Evolutionary conservation across 202 grass and related monocot genomes (phyloP).

Genomic region (Setaria italica): DNA sequence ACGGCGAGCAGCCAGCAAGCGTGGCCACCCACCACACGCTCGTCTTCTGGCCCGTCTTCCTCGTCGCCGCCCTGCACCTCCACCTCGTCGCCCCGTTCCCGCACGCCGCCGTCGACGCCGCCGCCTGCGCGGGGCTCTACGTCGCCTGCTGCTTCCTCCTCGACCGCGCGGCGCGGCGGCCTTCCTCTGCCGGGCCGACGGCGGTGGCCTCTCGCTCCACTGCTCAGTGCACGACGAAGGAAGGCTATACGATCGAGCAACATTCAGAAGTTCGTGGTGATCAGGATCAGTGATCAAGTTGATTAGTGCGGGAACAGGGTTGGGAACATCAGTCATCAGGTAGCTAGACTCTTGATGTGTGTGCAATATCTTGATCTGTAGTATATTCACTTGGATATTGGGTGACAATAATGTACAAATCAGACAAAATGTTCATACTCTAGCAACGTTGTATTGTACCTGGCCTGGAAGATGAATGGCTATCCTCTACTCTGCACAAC

Average conservation of each 20-base stretch:
- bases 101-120: slow-evolving; percentile 33
- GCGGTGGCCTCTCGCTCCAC: not conserved
- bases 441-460: not conserved
- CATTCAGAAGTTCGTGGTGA: not conserved
- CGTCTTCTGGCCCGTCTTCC: slow-evolving; percentile 74
- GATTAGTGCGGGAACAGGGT: not conserved
- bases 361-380: not conserved
- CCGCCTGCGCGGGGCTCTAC: slow-evolving; percentile 52
- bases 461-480: not conserved
- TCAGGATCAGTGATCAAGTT: not conserved
- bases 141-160: slow-evolving; percentile 60
- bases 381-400: not conserved
- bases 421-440: not conserved
- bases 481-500: not conserved
- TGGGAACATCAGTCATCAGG: too few relatives aligned
- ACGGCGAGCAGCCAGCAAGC: slow-evolving; percentile 54
- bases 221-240: not conserved
- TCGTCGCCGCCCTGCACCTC: slow-evolving; percentile 61
- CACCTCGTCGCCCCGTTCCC: slow-evolving; percentile 48
- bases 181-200: slow-evolving; percentile 50
- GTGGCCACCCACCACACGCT: slow-evolving; percentile 57
- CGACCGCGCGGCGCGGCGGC: slow-evolving; percentile 55
- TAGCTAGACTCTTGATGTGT: not conserved
- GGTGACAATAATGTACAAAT: not conserved
- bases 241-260: not conserved